phyloP scores from a whole-genome alignment of 208 protist genomes.

The Crithidia acanthocephali region DNA sequence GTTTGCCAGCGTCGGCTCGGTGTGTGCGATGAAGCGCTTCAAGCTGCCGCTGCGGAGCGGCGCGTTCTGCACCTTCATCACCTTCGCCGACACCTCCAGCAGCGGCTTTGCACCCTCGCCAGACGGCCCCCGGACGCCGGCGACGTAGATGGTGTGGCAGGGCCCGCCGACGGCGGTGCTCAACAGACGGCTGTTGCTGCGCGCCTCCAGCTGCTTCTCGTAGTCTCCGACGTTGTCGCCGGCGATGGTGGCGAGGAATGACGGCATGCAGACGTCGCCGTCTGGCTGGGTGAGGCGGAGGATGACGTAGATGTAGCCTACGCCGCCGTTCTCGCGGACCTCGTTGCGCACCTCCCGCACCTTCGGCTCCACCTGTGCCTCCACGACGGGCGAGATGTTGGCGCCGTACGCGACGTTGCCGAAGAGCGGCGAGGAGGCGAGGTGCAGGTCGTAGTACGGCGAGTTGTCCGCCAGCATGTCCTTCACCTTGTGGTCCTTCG shows the following conservation, averaged over 20 bases:
- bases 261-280: constrained; percentile 57
- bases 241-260: constrained; percentile 44
- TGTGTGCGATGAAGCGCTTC: constrained; percentile 51
- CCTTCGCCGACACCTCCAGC: constrained; percentile 29
- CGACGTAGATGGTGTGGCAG: constrained; percentile 52
- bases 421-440: constrained; percentile 66
- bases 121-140: constrained; percentile 39
- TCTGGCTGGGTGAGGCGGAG: constrained; percentile 40
- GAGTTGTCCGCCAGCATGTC: constrained; percentile 56
- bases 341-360: constrained; percentile 38
- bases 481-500: constrained; percentile 39
- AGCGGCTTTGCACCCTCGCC: constrained; percentile 25
- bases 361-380: constrained; percentile 39
- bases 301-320: constrained; percentile 36
- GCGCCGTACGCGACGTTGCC: constrained; percentile 48
- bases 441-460: constrained; percentile 42
- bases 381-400: constrained; percentile 24
- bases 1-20: constrained; percentile 36
- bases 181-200: constrained; percentile 40
- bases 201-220: constrained; percentile 25
- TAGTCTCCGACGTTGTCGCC: constrained; percentile 38
- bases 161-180: constrained; percentile 55
- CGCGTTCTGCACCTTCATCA: constrained; percentile 38
- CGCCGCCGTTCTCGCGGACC: constrained; percentile 32
- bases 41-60: constrained; percentile 50